Base-by-base conservation (phyloP, 169 alveolate species). In the Plasmodium relictum region DNA sequence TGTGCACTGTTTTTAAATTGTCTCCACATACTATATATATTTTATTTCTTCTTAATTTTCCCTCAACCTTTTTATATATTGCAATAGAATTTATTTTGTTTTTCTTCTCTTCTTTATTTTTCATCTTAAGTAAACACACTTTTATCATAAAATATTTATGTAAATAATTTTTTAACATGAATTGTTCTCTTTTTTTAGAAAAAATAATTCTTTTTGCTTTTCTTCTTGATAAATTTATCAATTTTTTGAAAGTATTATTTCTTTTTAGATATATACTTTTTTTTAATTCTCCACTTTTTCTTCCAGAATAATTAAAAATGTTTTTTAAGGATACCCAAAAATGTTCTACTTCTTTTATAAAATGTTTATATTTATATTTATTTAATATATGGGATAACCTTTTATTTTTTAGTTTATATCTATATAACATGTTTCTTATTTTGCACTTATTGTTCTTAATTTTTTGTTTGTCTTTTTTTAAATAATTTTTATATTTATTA, bases 21-120 rank as follows among this genome's bases (percentile, higher is more conserved):
- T 52, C 45, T 14, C 95, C 95, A 39, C 41, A 52, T 16, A 92
- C 72, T 37, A 92, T 18, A 42, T 83, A 54, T 39, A 88, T 74
- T 54, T 58, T 69, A 24, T 85, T 73, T n/a, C 44, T 63, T 39
- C 95, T 41, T 44, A 72, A 31, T 56, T 3, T 83, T 2, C 95
- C 95, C 14, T 71, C 58, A 12, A 92, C 71, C 4, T 58, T 86
- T 73, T 86, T 94, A 42, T 69, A 76, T 6, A 92, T 45, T 3
- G 91, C 91, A 20, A 92, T 69, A 14, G 91, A 39, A 44, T 74
- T 76, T 39, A 92, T 89, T n/a, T 52, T 72, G 4, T n/a, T 68
- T n/a, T 54, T 20, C 7, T 44, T n/a, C 22, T 63, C 42, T 58
- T 74, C 20, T 8, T 24, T 45, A 16, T 50, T 54, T 41, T 48